Conservation (phyloP, 177 flowering plant genomes). For the Vitis hybrid region DNA sequence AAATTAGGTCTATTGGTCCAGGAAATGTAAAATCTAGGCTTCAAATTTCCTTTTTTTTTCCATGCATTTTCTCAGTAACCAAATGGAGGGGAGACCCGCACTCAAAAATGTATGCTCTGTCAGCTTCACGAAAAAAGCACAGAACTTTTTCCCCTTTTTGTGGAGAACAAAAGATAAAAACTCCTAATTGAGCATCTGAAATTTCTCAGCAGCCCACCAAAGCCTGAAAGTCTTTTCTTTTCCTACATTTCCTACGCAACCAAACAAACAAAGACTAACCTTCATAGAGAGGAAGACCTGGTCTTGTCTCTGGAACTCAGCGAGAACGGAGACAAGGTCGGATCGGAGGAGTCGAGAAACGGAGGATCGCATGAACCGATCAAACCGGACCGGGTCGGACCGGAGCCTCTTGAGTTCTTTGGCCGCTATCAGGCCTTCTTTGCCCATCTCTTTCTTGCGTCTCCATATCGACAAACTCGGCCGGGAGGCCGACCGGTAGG, state of each 20-base stretch:
- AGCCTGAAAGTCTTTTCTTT: background rate
- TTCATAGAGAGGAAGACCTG: conserved; percentile 84
- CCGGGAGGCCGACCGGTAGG: conserved; percentile 39
- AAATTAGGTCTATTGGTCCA: too few relatives aligned
- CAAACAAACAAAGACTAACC: conserved; percentile 32
- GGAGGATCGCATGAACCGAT: conserved; percentile 53
- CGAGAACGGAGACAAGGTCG: conserved; percentile 85
- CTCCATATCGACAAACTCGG: conserved; percentile 95
- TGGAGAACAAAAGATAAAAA: too few relatives aligned
- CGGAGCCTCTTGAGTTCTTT: conserved; percentile 79
- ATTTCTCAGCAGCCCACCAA: background rate
- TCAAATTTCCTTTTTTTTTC: too few relatives aligned
- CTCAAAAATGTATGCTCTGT: too few relatives aligned
- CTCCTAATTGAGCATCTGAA: too few relatives aligned
- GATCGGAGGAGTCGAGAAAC: conserved; percentile 88
- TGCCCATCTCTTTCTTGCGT: conserved; percentile 86
- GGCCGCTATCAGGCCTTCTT: conserved; percentile 79
- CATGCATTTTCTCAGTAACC: too few relatives aligned
- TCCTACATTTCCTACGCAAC: background rate
- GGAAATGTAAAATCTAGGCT: too few relatives aligned
- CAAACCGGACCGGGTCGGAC: conserved; percentile 59
- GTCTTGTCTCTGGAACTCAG: conserved; percentile 90
- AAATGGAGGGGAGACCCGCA: too few relatives aligned
- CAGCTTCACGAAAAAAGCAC: too few relatives aligned
- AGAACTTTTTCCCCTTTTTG: too few relatives aligned